Evolutionary conservation across 139 green algal genomes (phyloP).

Genomic region (Chloropicon primus): DNA sequence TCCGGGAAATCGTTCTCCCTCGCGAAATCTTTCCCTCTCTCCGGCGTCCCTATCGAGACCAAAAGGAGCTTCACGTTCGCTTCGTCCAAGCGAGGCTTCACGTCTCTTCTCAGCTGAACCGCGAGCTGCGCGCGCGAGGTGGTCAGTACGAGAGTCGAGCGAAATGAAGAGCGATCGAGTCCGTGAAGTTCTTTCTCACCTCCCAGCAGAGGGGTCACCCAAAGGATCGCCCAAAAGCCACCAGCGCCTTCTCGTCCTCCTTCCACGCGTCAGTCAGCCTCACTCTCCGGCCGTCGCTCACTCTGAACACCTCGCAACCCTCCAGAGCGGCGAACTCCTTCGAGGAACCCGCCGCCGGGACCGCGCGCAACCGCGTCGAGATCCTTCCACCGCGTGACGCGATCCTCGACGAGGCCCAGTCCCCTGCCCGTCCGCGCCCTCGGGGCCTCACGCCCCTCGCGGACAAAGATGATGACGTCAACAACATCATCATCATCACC

Average conservation of each 20-base stretch:
- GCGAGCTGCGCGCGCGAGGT: slow-evolving; percentile 45
- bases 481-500: no score
- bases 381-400: no score
- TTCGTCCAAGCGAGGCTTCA: slow-evolving; percentile 53
- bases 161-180: not conserved
- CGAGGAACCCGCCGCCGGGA: not conserved
- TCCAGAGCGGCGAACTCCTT: no score
- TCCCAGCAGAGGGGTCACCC: slow-evolving; percentile 60
- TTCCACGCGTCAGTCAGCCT: slow-evolving; percentile 26
- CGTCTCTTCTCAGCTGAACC: slow-evolving; percentile 47
- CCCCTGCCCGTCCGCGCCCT: no score
- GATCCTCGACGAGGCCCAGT: no score
- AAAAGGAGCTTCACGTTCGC: slow-evolving; percentile 48
- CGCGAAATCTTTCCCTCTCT: slow-evolving; percentile 51
- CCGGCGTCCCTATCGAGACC: slow-evolving; percentile 54
- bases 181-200: not conserved
- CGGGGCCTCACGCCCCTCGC: no score
- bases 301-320: not conserved
- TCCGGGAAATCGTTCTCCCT: slow-evolving; percentile 50
- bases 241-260: slow-evolving; percentile 32
- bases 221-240: slow-evolving; percentile 51
- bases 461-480: no score
- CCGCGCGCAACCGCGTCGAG: no score
- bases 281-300: not conserved
- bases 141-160: not conserved